Percentiles rank a stretch among this genome's conserved stretches.
Evolutionary conservation across 805 yeast species (phyloP).

Genomic region (Saturnispora galanensis): DNA sequence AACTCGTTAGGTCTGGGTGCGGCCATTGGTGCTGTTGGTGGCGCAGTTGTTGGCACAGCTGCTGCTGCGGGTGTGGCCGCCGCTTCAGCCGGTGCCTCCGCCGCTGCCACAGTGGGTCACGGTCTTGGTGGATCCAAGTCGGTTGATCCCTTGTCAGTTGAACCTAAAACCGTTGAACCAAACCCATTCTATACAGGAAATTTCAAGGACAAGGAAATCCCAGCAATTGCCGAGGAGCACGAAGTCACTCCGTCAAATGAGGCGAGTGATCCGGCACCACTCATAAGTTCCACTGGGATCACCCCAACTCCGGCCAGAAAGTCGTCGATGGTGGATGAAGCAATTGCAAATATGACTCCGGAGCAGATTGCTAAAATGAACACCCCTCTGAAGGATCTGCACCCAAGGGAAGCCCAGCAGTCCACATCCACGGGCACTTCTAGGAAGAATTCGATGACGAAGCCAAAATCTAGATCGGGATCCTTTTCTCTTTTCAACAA

Average conservation of each 20-base stretch:
- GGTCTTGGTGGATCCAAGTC: slow-evolving; percentile 9
- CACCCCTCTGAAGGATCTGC: slow-evolving; percentile 18
- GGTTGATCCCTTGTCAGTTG: slow-evolving; percentile 21
- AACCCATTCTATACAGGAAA: slow-evolving; percentile 13
- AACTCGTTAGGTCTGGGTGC: slow-evolving; percentile 15
- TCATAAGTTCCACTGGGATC: slow-evolving; percentile 1
- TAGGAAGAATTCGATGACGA: slow-evolving; percentile 32
- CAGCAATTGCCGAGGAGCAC: slow-evolving; percentile 16
- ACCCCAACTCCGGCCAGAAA: slow-evolving; percentile 15
- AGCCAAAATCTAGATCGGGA: slow-evolving; percentile 26
- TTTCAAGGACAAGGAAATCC: slow-evolving; percentile 7
- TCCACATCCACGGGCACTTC: slow-evolving; percentile 28
- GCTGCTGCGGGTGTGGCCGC: slow-evolving; percentile 14
- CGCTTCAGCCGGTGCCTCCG: slow-evolving; percentile 15
- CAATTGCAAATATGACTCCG: slow-evolving; percentile 20
- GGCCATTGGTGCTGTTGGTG: slow-evolving; percentile 17
- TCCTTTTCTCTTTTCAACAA: slow-evolving; percentile 11
- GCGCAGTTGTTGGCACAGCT: slow-evolving; percentile 8
- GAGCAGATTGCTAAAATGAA: slow-evolving; percentile 23
- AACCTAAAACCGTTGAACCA: slow-evolving; percentile 13
- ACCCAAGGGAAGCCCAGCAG: slow-evolving; percentile 15
- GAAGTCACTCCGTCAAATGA: not conserved
- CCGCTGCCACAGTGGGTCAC: slow-evolving; percentile 17
- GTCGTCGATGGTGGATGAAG: slow-evolving; percentile 27
- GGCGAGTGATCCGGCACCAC: too few relatives aligned